Base-by-base conservation (phyloP, 129 eudicot genomes). In the Mikania micrantha region DNA sequence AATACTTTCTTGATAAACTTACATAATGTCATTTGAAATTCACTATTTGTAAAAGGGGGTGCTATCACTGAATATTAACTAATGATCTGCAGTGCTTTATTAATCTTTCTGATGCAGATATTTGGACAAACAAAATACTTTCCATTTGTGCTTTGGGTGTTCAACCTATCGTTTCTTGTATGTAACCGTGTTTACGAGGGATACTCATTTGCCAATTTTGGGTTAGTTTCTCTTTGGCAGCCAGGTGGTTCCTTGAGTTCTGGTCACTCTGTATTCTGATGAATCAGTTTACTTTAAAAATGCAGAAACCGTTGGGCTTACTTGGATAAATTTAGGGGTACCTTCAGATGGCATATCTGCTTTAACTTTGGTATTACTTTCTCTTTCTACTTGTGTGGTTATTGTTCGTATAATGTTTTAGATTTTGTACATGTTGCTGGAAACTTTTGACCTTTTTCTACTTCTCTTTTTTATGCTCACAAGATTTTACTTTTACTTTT, bases 341-440 rank as follows among this genome's bases (percentile, higher is more conserved):
- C 96, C 71, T 93, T 89, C 78, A 82, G 99, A 76, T 93, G 99
- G 99, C 96, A 93, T 67, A 93, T 93, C 77, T 93, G 99, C 90
- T 93, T 93, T 71, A 93, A 93, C 67, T 93, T 93, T 76, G 99
- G 99, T 93, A 93, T 34, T 41, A 49, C 19, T 28, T 69, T 29
- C 19, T 66, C 72, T 56, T 53, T 58, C 34, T 42, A 16, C 7
- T 15, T 53, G 60, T 22, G 24, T 22, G 16, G 32, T 53, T 52
- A 22, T 52, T 21, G 31, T 52, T n/a, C n/a, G n/a, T n/a, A n/a
- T n/a, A n/a, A n/a, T n/a, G n/a, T n/a, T n/a, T n/a, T n/a, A n/a
- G n/a, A n/a, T n/a, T 52, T 27, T 32, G 13, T 56, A 56, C 28
- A 32, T 63, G 42, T 63, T 49, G 22, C 63, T 3, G 12, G 4